Conservation (phyloP, 1,284 basidiomycete genomes). For the Moniliella sp. region DNA sequence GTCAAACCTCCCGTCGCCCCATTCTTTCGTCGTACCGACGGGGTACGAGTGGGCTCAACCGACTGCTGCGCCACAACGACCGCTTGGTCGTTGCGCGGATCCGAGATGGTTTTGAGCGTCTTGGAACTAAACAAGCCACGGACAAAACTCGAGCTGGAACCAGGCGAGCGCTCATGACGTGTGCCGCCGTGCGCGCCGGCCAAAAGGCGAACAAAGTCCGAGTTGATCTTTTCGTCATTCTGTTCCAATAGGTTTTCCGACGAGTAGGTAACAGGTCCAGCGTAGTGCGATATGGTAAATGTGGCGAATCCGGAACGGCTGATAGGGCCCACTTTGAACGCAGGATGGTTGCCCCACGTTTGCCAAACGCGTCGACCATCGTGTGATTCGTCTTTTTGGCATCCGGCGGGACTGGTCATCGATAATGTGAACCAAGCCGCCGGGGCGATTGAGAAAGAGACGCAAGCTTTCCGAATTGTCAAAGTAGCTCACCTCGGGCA, state of each 20-base stretch:
- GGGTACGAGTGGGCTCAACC: slow-evolving; percentile 73
- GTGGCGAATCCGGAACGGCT: slow-evolving; percentile 58
- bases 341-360: slow-evolving; percentile 76
- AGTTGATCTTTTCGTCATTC: slow-evolving; percentile 70
- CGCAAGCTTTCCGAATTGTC: slow-evolving; percentile 77
- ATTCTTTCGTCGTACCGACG: slow-evolving; percentile 39
- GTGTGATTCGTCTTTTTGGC: slow-evolving; percentile 76
- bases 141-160: slow-evolving; percentile 48
- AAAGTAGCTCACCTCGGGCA: slow-evolving; percentile 58
- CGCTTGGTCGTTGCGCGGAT: slow-evolving; percentile 74
- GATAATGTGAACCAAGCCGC: slow-evolving; percentile 85
- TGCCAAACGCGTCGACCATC: slow-evolving; percentile 80
- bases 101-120: slow-evolving; percentile 67
- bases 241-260: slow-evolving; percentile 67
- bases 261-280: slow-evolving; percentile 73
- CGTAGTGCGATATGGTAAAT: slow-evolving; percentile 79
- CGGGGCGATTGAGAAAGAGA: slow-evolving; percentile 63
- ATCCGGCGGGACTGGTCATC: slow-evolving; percentile 73
- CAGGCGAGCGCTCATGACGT: slow-evolving; percentile 8
- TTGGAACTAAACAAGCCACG: slow-evolving; percentile 67
- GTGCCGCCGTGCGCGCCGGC: slow-evolving; percentile 42
- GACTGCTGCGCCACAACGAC: slow-evolving; percentile 72
- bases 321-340: slow-evolving; percentile 41
- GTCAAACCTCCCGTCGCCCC: slow-evolving; percentile 5
- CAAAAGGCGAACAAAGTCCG: slow-evolving; percentile 74